Conservation (phyloP, 2,329 filamentous ascomycete genomes). For the Botrytis aclada region DNA sequence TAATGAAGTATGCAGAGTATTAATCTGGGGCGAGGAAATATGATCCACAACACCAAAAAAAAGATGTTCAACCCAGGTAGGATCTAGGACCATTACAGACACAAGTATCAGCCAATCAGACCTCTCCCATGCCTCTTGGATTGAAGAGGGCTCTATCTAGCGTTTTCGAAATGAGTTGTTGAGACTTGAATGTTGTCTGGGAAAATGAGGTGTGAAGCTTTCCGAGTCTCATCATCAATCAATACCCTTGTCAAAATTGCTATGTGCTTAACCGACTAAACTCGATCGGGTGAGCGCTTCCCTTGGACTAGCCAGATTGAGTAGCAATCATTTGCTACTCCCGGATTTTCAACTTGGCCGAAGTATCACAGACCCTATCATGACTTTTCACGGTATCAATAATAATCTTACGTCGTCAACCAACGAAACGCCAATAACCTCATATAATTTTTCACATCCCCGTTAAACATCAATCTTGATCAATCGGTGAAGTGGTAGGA, state of each 20-base stretch:
- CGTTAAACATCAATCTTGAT: not conserved
- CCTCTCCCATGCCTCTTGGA: not conserved
- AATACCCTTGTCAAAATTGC: constrained; percentile 3
- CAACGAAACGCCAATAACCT: constrained; percentile 7
- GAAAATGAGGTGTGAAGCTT: constrained; percentile 18
- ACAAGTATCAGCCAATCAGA: not conserved
- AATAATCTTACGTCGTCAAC: not conserved
- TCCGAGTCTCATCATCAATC: constrained; percentile 12
- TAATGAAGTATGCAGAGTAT: not conserved
- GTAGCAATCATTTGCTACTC: not conserved
- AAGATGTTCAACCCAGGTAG: not conserved
- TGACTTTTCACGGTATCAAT: not conserved
- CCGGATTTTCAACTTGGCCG: not conserved
- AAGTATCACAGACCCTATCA: not conserved
- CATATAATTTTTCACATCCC: not conserved
- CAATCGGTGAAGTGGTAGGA: not conserved
- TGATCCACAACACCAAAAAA: not conserved
- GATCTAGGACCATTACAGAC: not conserved
- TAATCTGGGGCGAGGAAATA: not conserved
- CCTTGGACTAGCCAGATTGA: not conserved
- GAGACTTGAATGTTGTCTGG: constrained; percentile 14
- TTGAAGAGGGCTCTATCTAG: not conserved
- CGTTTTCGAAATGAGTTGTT: not conserved
- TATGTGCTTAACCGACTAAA: no score
- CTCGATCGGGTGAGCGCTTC: not conserved